phyloP scores from a whole-genome alignment of 2,329 filamentous ascomycete genomes.

The Pseudogymnoascus destructans region DNA sequence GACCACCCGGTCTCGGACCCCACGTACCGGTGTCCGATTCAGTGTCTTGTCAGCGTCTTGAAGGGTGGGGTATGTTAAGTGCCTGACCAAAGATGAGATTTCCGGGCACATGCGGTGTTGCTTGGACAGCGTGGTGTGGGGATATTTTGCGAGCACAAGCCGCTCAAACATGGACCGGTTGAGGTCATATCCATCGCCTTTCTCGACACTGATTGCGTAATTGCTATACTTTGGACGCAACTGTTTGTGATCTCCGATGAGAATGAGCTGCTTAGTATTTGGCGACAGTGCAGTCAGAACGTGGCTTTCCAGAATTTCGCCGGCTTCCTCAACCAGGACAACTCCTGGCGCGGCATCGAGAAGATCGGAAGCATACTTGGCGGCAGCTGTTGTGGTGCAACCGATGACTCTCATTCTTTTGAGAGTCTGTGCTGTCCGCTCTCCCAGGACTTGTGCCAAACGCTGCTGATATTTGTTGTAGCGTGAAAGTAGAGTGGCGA shows the following conservation, averaged over 20 bases:
- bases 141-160: conserved; percentile 26
- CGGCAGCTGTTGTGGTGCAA: no score
- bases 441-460: no score
- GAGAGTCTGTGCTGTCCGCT: no score
- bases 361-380: no score
- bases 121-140: neutral
- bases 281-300: conserved; percentile 28
- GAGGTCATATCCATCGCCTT: conserved; percentile 30
- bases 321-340: conserved; percentile 30
- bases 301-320: conserved; percentile 30
- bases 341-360: conserved; percentile 21
- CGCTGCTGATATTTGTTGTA: no score
- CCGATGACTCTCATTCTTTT: no score
- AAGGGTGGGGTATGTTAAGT: neutral
- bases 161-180: conserved; percentile 39
- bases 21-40: neutral
- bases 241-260: conserved; percentile 31
- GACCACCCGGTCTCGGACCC: neutral
- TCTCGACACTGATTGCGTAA: conserved; percentile 27
- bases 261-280: conserved; percentile 28
- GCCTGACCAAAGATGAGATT: neutral
- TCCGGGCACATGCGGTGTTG: neutral
- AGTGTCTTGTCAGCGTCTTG: neutral
- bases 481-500: no score
- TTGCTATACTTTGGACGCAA: conserved; percentile 30